A percentile compares a stretch with the other conserved stretches of the same genome.
Evolutionary conservation across 805 yeast genomes (phyloP).

Genomic region (Metschnikowia peoriensis): DNA sequence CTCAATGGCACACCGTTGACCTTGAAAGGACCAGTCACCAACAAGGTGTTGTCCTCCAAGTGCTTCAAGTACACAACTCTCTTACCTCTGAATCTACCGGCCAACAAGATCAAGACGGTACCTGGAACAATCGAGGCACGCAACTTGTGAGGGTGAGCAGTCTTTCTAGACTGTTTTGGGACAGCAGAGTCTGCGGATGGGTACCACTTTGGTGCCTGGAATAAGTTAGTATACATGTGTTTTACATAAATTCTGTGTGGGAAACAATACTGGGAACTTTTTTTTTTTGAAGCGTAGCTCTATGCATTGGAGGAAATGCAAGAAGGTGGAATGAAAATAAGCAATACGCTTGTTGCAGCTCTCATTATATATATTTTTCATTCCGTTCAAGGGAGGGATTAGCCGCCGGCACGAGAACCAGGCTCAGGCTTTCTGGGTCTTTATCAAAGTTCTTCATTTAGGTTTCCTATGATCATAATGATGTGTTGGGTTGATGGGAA

Average conservation of each 20-base stretch:
- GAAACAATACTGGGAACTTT: not conserved
- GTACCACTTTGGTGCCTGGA: constrained; percentile 85
- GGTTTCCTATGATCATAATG: too few relatives aligned
- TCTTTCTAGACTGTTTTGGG: constrained; percentile 86
- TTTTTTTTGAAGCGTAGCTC: too few relatives aligned
- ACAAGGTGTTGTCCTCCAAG: constrained; percentile 96
- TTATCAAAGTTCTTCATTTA: too few relatives aligned
- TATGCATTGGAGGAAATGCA: too few relatives aligned
- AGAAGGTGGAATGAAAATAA: too few relatives aligned
- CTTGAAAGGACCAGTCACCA: constrained; percentile 99
- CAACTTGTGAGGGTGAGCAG: constrained; percentile 90
- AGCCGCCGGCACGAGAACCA: not conserved
- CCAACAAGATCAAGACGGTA: constrained; percentile 93
- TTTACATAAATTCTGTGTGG: not conserved
- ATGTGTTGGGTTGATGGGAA: too few relatives aligned
- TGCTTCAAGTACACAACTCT: constrained; percentile 97
- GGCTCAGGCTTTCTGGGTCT: too few relatives aligned
- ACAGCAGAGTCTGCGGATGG: constrained; percentile 88
- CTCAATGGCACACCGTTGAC: constrained; percentile 99
- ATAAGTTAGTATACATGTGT: constrained; percentile 21
- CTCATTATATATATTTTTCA: too few relatives aligned
- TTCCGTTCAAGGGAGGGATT: not conserved
- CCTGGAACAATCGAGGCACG: constrained; percentile 97
- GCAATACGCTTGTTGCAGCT: too few relatives aligned
- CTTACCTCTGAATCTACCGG: constrained; percentile 99